Conservation (phyloP, 306 rosid genomes). For the Begonia masoniana region DNA sequence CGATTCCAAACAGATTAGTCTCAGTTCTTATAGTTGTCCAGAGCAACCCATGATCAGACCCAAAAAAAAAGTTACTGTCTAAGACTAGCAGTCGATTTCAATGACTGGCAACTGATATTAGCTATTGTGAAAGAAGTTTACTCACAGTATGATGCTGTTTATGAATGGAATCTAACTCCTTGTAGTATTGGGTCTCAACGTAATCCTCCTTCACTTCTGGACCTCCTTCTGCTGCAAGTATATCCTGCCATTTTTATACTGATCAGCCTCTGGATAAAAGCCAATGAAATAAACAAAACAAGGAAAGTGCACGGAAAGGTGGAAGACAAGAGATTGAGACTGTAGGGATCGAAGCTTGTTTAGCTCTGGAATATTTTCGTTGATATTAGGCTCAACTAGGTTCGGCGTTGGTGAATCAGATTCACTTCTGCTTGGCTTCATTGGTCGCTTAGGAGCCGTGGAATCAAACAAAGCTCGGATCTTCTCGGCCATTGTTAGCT, state of each 20-base stretch:
- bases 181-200: constrained; percentile 57
- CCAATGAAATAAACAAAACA: background rate
- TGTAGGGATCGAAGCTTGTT: constrained; percentile 44
- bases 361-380: constrained; percentile 36
- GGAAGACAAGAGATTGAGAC: constrained; percentile 28
- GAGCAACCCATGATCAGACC: no score
- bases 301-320: background rate
- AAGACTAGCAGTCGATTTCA: no score
- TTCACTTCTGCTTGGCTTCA: constrained; percentile 67
- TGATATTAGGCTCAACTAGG: constrained; percentile 8
- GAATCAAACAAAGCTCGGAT: constrained; percentile 55
- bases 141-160: constrained; percentile 56
- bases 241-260: constrained; percentile 7
- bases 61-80: no score
- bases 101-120: no score
- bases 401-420: constrained; percentile 18
- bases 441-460: constrained; percentile 38
- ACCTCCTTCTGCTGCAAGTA: constrained; percentile 10
- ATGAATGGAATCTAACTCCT: constrained; percentile 37
- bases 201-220: constrained; percentile 35
- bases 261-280: background rate
- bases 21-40: no score
- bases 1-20: no score
- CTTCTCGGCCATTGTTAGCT: constrained; percentile 32
- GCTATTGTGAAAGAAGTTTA: no score